Evolutionary conservation across 139 green algal genomes (phyloP), one percentile per base, ranked within the genome.

Genomic region (Raphidocelis subcapitata): DNA sequence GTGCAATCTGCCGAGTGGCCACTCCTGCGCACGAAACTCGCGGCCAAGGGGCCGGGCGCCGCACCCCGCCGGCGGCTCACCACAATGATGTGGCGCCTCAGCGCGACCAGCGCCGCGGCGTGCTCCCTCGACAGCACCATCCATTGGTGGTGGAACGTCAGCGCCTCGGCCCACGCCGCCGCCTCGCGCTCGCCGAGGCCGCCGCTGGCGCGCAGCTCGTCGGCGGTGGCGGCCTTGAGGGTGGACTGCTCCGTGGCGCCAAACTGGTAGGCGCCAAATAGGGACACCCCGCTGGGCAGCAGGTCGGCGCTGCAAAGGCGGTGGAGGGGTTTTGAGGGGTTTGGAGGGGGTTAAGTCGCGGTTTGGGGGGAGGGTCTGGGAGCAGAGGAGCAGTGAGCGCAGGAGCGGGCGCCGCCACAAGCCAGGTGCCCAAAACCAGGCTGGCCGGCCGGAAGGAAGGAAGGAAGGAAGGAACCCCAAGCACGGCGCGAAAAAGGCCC

Each of bases 121-220:
- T 78, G 72, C 37, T 78, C 72, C 18, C 72, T 31, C 18, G 35
- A 20, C n/a, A 78, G 63, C 72, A 78, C 72, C 62, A 78, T 72
- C 72, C 72, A 78, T 51, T 78, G 72, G 36, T 78, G 72, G 54
- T 78, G 72, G 36, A 78, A 78, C 14, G 52, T 72, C n/a, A 78
- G 72, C 15, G 72, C 62, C 24, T 49, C 18, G 5, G n/a, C 37
- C 72, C 72, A 78, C 2, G 24, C 24, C 26, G 55, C 26, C 33
- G 72, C 72, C 2, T 78, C 72, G 1, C 16, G n/a, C 36, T 41
- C 33, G 5, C 41, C 37, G 23, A 72, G 20, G 14, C 37, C 37
- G 18, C n/a, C 44, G 28, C 37, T 35, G 14, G 26, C 14, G 16
- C 47, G 24, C 62, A 78, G 63, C 72, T 67, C 62, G 2, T 78